Conservation (phyloP, 2,329 filamentous ascomycete genomes). For the Arthrobotrys entomopaga region DNA sequence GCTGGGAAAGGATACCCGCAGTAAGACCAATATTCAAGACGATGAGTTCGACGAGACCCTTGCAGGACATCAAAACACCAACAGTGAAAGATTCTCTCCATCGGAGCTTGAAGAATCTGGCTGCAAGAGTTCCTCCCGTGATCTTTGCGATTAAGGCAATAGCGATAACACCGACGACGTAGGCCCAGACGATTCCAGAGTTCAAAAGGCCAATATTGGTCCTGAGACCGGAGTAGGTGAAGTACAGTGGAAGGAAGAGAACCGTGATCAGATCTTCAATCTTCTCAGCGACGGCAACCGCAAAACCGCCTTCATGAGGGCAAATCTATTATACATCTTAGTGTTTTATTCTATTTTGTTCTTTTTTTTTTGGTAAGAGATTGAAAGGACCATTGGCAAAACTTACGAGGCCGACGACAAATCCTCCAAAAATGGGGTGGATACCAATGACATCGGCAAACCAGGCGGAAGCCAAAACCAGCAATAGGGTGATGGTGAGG, state of each 20-base stretch:
- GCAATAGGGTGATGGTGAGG: constrained; percentile 81
- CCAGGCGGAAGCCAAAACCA: constrained; percentile 82
- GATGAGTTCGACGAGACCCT: constrained; percentile 92
- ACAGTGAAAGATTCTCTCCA: constrained; percentile 93
- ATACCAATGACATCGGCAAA: constrained; percentile 92
- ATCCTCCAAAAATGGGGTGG: constrained; percentile 93
- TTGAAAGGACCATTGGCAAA: background rate
- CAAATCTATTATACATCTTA: constrained; percentile 68
- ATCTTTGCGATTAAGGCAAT: constrained; percentile 89
- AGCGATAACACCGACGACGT: constrained; percentile 82
- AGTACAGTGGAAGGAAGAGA: constrained; percentile 89
- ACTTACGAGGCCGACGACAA: constrained; percentile 76
- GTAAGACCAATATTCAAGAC: constrained; percentile 89
- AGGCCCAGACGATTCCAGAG: constrained; percentile 84
- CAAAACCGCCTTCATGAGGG: constrained; percentile 87
- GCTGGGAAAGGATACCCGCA: constrained; percentile 79
- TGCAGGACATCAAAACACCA: constrained; percentile 93
- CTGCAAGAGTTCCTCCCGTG: constrained; percentile 80
- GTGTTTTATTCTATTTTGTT: too few relatives aligned
- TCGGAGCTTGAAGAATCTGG: constrained; percentile 77
- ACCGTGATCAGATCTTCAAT: constrained; percentile 89
- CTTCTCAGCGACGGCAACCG: constrained; percentile 91
- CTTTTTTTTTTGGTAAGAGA: too few relatives aligned
- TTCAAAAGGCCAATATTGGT: constrained; percentile 88
- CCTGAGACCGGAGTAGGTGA: constrained; percentile 87